Percentiles rank a stretch among this genome's conserved stretches.
Evolutionary conservation across 495 filamentous ascomycete genomes (phyloP).

Genomic region (Chaetomium cochliodes): DNA sequence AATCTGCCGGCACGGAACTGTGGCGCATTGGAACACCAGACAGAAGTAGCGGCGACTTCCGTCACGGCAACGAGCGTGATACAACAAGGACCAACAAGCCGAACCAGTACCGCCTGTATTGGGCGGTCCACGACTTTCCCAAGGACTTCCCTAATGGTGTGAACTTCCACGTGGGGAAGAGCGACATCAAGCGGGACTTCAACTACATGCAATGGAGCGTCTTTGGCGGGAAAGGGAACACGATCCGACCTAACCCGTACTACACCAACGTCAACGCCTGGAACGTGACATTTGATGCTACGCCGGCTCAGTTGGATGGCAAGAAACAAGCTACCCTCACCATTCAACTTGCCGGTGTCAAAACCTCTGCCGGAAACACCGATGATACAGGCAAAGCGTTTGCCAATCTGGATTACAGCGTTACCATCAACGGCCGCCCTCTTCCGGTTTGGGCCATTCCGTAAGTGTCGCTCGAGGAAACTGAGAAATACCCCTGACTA

Average conservation of each 20-base stretch:
- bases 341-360: conserved; percentile 5
- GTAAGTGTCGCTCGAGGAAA: not conserved
- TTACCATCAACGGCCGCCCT: conserved; percentile 1
- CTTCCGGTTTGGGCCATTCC: conserved; percentile 10
- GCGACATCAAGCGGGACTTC: conserved; percentile 5
- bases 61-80: conserved; percentile 7
- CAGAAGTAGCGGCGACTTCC: conserved; percentile 7
- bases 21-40: conserved; percentile 7
- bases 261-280: conserved; percentile 11
- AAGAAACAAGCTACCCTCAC: conserved; percentile 2
- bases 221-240: conserved; percentile 2
- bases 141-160: conserved; percentile 3
- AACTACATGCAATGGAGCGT: conserved; percentile 13
- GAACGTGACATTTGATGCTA: conserved; percentile 7
- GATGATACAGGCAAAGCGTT: conserved; percentile 3
- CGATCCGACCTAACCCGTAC: conserved; percentile 1
- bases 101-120: conserved; percentile 9
- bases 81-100: not conserved
- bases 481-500: not conserved
- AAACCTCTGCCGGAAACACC: conserved; percentile 4
- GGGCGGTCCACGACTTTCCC: conserved; percentile 11
- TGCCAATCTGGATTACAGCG: conserved; percentile 2
- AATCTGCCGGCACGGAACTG: conserved; percentile 3
- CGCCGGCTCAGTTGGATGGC: not conserved
- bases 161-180: conserved; percentile 9